A percentile compares a stretch with the other conserved stretches of the same genome.
Conservation (phyloP, 352 stramenopile genomes). For the Aphanomyces euteiches region DNA sequence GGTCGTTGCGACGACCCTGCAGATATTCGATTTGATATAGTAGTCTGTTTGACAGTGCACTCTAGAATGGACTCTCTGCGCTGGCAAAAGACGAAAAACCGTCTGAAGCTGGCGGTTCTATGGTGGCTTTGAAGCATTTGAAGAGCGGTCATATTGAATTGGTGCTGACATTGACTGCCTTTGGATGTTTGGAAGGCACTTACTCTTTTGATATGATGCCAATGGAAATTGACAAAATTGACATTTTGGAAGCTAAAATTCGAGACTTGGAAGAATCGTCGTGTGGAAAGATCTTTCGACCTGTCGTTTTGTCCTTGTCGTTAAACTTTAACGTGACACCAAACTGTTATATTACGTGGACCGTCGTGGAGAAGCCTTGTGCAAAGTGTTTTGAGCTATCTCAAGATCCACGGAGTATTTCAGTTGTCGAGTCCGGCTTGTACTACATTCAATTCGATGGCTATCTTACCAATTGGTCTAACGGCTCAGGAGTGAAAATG, state of each 20-base stretch:
- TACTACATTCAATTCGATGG: too few species aligned
- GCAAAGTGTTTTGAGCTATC: too few species aligned
- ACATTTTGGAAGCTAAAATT: constrained; percentile 10
- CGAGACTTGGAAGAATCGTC: neutral
- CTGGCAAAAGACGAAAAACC: too few species aligned
- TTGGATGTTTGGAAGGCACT: neutral
- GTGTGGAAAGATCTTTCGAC: neutral
- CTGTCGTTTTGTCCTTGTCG: neutral
- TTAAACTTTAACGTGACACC: too few species aligned
- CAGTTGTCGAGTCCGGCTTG: too few species aligned
- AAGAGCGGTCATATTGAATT: neutral
- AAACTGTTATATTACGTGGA: neutral
- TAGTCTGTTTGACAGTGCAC: too few species aligned
- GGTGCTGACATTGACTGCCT: neutral
- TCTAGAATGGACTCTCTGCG: too few species aligned
- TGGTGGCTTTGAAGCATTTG: neutral
- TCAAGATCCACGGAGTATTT: too few species aligned
- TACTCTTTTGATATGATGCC: neutral
- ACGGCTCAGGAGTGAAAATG: too few species aligned
- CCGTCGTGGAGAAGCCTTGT: too few species aligned
- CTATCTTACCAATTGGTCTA: too few species aligned
- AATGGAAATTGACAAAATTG: constrained; percentile 4
- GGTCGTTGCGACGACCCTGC: neutral
- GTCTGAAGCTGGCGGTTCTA: neutral
- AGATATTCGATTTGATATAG: neutral